Percentiles rank a stretch among this genome's conserved stretches.
phyloP scores from a whole-genome alignment of 805 yeast species.

The Candida krabiensis region DNA sequence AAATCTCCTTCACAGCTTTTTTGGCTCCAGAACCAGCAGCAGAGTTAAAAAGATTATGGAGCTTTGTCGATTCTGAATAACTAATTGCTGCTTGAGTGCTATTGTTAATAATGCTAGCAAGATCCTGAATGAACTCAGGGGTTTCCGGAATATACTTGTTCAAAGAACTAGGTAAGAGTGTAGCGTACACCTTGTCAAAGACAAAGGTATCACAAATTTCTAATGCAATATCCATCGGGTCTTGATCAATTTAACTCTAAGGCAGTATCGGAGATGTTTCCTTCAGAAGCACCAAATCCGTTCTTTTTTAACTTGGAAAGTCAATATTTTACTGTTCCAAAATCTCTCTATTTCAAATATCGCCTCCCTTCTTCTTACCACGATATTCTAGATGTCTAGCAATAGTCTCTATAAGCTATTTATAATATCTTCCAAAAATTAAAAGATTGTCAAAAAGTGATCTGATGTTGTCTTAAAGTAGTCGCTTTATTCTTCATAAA shows the following conservation, averaged over 20 bases:
- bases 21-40: slow-evolving; percentile 33
- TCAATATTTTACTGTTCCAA: no score
- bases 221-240: slow-evolving; percentile 84
- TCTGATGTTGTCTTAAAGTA: background rate
- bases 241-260: background rate
- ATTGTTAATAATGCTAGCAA: slow-evolving; percentile 23
- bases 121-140: slow-evolving; percentile 24
- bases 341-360: no score
- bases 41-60: slow-evolving; percentile 30
- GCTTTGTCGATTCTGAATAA: slow-evolving; percentile 20
- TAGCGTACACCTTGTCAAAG: slow-evolving; percentile 76
- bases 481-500: slow-evolving; percentile 1
- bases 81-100: slow-evolving; percentile 24
- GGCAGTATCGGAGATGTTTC: background rate
- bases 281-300: background rate
- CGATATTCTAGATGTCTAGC: no score
- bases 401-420: no score
- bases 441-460: background rate
- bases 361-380: no score
- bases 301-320: background rate
- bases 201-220: slow-evolving; percentile 74
- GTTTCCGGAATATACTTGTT: slow-evolving; percentile 33
- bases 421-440: background rate
- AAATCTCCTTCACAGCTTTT: slow-evolving; percentile 48
- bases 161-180: slow-evolving; percentile 58